Percentiles rank a stretch among this genome's conserved stretches.
Conservation (phyloP, 768 basidiomycete genomes). For the Exidia glandulosa region DNA sequence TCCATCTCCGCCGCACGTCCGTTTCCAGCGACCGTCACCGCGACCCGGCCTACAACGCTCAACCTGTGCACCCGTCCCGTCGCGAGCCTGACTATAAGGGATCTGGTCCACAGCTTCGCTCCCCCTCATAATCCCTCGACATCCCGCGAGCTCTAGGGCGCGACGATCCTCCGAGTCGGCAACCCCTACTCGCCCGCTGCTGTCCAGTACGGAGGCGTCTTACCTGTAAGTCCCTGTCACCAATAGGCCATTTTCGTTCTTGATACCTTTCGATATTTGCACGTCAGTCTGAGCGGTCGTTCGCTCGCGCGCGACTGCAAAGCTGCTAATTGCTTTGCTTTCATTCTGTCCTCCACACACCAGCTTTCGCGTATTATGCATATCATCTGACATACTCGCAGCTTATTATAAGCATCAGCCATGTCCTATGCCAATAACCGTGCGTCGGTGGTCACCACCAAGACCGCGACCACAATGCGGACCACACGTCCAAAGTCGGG, state of each 20-base stretch:
- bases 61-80: no score
- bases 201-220: no score
- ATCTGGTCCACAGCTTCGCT: no score
- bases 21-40: no score
- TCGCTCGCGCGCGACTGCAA: no score
- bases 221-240: not conserved
- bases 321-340: not conserved
- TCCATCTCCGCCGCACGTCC: no score
- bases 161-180: no score
- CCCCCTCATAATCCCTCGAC: no score
- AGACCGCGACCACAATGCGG: constrained; percentile 3
- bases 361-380: not conserved
- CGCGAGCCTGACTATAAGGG: no score
- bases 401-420: not conserved
- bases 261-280: not conserved
- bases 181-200: not conserved
- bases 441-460: constrained; percentile 3
- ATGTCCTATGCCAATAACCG: constrained; percentile 1
- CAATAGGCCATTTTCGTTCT: not conserved
- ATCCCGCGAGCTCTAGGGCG: no score
- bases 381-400: not conserved
- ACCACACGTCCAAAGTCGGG: constrained; percentile 13
- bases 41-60: no score
- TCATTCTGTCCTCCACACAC: not conserved
- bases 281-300: not conserved